phyloP scores from a whole-genome alignment of 768 basidiomycete genomes.

The Rhodosporidiobolus odoratus region DNA sequence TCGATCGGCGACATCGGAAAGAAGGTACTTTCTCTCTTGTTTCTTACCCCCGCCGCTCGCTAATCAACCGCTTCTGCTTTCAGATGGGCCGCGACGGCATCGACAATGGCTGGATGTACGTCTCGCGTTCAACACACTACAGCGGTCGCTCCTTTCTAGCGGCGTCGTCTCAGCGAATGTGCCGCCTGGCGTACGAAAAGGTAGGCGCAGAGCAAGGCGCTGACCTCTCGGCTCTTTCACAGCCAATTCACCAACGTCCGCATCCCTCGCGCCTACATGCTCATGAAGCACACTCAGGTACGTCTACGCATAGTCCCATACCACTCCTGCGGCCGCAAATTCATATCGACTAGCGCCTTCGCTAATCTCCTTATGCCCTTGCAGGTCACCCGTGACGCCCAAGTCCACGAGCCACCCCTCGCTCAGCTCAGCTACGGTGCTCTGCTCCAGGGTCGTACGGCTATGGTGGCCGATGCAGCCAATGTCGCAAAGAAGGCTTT shows the following conservation, averaged over 20 bases:
- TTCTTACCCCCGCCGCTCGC: too few species aligned
- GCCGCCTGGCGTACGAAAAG: too few species aligned
- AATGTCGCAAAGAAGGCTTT: constrained; percentile 51
- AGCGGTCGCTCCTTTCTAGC: too few species aligned
- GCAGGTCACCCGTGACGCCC: constrained; percentile 46
- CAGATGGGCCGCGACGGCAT: constrained; percentile 51
- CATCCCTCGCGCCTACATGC: constrained; percentile 49
- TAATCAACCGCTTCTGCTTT: too few species aligned
- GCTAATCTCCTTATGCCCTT: neutral
- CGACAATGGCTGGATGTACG: constrained; percentile 44
- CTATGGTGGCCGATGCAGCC: constrained; percentile 41
- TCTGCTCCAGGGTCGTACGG: constrained; percentile 46
- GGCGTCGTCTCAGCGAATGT: too few species aligned
- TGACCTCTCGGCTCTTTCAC: neutral
- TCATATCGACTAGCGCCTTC: neutral
- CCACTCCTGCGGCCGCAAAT: neutral
- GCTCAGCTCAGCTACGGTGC: constrained; percentile 52
- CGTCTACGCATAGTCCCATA: neutral
- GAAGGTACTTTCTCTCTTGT: constrained; percentile 46
- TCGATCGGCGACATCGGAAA: constrained; percentile 51
- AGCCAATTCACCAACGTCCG: constrained; percentile 50
- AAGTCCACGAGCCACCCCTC: constrained; percentile 50
- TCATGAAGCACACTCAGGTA: constrained; percentile 51
- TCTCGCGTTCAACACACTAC: neutral
- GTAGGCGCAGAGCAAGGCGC: too few species aligned